Evolutionary conservation across 1,284 basidiomycete genomes (phyloP), one percentile per base, ranked within the genome.

Genomic region (Trametes versicolor): DNA sequence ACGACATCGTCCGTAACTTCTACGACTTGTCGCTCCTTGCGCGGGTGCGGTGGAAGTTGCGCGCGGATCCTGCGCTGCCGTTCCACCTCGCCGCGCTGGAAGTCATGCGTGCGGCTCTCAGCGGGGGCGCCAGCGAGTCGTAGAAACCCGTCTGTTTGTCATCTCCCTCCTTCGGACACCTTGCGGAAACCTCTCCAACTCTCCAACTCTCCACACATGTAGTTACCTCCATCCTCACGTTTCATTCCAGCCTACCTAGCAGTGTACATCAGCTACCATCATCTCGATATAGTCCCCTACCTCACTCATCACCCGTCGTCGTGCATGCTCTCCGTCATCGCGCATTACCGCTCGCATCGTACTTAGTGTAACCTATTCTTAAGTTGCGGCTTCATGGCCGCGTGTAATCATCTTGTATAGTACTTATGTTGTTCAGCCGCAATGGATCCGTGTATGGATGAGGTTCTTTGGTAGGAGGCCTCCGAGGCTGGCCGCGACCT

Each of bases 21-120:
- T 81, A 90, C 71, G 88, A 90, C 58, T 82, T 94, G 27, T 80
- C 86, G 5, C 81, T 91, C 23, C 83, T 94, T 9, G 82, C 86
- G 5, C 78, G 78, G 34, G 76, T 80, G 21, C 78, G 87, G 52
- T 88, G 85, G 81, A 81, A 80, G 63, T 75, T 85, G 36, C 79
- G 78, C 61, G 81, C 76, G 53, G 80, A 83, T 69, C 80, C 84
- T 29, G 76, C 79, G 55, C 74, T 92, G 56, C 91, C 91, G 4
- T 86, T 89, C 72, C 91, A 93, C 72, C 79, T 93, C 37, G 87
- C 86, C 32, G 88, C 88, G 12, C 78, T 92, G 36, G 86, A 90
- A 65, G 81, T 82, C 25, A 89, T 92, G 85, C 76, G 78, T 10
- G 73, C 75, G 49, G 80, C 78, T 2, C 73, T 84, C 13, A 60